Percentiles rank a stretch among this genome's conserved stretches.
Evolutionary conservation across 371 early-diverging fungal species (phyloP).

Genomic region (Saksenaea vasiformis): DNA sequence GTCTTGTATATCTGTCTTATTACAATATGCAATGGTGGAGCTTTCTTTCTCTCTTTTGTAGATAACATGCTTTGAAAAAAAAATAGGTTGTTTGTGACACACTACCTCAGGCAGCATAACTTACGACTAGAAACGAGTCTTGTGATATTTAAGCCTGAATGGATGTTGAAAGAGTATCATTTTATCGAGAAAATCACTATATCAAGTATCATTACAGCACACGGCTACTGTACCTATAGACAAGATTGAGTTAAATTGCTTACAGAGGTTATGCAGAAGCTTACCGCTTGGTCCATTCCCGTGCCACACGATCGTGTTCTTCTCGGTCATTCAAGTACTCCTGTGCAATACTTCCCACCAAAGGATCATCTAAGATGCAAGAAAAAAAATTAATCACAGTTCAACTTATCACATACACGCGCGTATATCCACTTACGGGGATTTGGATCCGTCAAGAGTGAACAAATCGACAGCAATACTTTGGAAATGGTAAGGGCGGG

Average conservation of each 20-base stretch:
- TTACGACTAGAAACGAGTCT: too few relatives aligned
- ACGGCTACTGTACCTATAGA: neutral
- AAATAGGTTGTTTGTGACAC: too few relatives aligned
- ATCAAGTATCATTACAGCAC: too few relatives aligned
- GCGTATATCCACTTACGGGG: constrained; percentile 58
- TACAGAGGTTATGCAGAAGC: neutral
- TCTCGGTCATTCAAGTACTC: constrained; percentile 86
- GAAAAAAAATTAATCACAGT: neutral
- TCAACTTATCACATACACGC: neutral
- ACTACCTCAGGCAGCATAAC: too few relatives aligned
- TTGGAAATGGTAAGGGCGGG: constrained; percentile 98
- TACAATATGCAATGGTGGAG: too few relatives aligned
- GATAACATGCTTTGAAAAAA: too few relatives aligned
- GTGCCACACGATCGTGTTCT: constrained; percentile 90
- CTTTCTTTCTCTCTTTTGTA: too few relatives aligned
- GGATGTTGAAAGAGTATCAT: too few relatives aligned
- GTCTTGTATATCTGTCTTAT: too few relatives aligned
- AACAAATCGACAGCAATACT: constrained; percentile 97
- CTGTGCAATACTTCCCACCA: constrained; percentile 92
- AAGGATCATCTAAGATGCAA: constrained; percentile 75
- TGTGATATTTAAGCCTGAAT: too few relatives aligned
- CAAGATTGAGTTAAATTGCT: neutral
- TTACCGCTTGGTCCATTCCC: constrained; percentile 91
- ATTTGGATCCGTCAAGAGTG: constrained; percentile 98
- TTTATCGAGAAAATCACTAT: too few relatives aligned